Evolutionary conservation across 768 basidiomycete species (phyloP).

Genomic region (Dioszegia hungarica): DNA sequence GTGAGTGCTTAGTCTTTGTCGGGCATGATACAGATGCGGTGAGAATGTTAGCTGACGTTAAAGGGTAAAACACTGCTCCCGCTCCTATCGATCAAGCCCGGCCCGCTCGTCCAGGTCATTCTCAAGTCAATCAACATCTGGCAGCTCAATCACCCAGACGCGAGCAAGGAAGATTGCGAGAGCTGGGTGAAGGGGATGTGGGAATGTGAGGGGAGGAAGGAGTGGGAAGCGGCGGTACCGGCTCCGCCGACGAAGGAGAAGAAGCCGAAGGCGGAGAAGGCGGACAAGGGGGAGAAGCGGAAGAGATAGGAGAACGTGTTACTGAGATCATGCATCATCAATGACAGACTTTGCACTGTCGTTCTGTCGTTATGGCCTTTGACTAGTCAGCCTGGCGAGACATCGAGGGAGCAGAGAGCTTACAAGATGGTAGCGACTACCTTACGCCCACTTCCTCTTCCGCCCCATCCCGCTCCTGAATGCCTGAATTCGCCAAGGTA

Average conservation of each 20-base stretch:
- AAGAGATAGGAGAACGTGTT: not conserved
- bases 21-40: too few species aligned
- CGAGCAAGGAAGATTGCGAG: constrained; percentile 63
- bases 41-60: constrained; percentile 12
- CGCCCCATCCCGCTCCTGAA: constrained; percentile 37
- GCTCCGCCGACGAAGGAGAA: constrained; percentile 4
- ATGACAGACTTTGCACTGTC: not conserved
- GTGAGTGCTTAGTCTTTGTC: constrained; percentile 62
- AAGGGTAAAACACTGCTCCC: constrained; percentile 68
- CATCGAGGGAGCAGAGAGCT: too few species aligned
- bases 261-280: constrained; percentile 1
- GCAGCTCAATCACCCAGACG: constrained; percentile 73
- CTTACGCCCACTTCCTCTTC: constrained; percentile 32
- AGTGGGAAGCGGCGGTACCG: constrained; percentile 24
- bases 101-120: constrained; percentile 65
- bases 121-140: constrained; percentile 70
- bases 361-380: too few species aligned
- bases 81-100: constrained; percentile 59
- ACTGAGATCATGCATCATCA: not conserved
- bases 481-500: constrained; percentile 65
- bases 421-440: constrained; percentile 43
- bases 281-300: constrained; percentile 5
- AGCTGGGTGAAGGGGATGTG: constrained; percentile 57
- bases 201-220: constrained; percentile 19
- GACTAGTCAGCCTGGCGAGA: too few species aligned